phyloP scores from a whole-genome alignment of 352 stramenopile species.

The Phytophthora crassamura region DNA sequence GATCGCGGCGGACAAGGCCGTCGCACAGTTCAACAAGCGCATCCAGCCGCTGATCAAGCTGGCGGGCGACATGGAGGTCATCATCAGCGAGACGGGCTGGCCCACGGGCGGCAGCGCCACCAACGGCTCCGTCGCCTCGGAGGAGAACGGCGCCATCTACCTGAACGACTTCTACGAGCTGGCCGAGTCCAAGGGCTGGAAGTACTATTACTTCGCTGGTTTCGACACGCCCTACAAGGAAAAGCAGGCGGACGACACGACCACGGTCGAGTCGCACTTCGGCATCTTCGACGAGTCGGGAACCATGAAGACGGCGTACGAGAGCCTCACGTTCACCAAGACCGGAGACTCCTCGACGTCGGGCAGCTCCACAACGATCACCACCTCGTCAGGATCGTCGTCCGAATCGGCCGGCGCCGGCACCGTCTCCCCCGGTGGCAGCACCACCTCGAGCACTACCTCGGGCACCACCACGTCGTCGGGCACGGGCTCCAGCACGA shows the following conservation, averaged over 20 bases:
- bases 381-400: slow-evolving; percentile 25
- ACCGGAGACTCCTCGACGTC: slow-evolving; percentile 30
- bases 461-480: slow-evolving; percentile 1
- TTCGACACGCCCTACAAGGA: slow-evolving; percentile 88
- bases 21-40: slow-evolving; percentile 73
- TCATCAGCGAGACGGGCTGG: slow-evolving; percentile 88
- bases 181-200: slow-evolving; percentile 67
- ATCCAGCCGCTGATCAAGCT: slow-evolving; percentile 72
- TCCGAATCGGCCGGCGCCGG: slow-evolving; percentile 30
- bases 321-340: slow-evolving; percentile 62
- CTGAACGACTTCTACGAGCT: slow-evolving; percentile 83
- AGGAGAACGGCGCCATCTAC: slow-evolving; percentile 67
- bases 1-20: slow-evolving; percentile 59
- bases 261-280: slow-evolving; percentile 80
- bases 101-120: slow-evolving; percentile 62
- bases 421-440: slow-evolving; percentile 28
- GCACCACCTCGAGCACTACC: slow-evolving; percentile 26
- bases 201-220: slow-evolving; percentile 90
- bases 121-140: slow-evolving; percentile 66
- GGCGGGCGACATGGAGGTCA: slow-evolving; percentile 74
- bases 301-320: slow-evolving; percentile 72
- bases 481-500: slow-evolving; percentile 1
- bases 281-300: slow-evolving; percentile 74
- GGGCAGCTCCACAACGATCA: slow-evolving; percentile 30
- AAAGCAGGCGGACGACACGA: slow-evolving; percentile 47